These are phyloP conservation scores for Saccharomyces hybrid DNA, from an alignment of 1,139 yeast genomes.

Conservation along the genomic window DNA sequence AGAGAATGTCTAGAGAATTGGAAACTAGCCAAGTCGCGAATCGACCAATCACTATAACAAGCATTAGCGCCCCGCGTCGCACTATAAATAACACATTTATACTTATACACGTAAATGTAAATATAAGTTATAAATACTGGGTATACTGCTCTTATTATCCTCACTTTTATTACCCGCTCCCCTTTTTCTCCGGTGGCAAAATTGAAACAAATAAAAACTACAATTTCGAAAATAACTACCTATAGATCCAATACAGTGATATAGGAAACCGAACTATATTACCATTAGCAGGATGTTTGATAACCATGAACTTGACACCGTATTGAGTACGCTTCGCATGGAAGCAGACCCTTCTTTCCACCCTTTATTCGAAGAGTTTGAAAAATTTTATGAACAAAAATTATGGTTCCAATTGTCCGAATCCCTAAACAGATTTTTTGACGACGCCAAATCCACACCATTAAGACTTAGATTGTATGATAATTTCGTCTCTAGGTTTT, in stretches of 20 bases:
- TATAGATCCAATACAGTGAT: background rate
- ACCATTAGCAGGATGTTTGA: background rate
- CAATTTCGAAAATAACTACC: too few relatives aligned
- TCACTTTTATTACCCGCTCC: background rate
- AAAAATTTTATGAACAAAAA: conserved; percentile 81
- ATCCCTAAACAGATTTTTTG: conserved; percentile 55
- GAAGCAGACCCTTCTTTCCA: conserved; percentile 57
- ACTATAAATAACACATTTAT: background rate
- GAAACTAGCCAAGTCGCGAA: conserved; percentile 20
- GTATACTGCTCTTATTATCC: background rate
- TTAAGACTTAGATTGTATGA: conserved; percentile 63
- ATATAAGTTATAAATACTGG: too few relatives aligned
- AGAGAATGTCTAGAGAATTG: conserved; percentile 33
- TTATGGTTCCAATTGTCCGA: conserved; percentile 75
- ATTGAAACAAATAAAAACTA: background rate
- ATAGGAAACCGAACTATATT: background rate
- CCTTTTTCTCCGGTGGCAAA: background rate
- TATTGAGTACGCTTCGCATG: conserved; percentile 61
- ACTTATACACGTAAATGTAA: background rate
- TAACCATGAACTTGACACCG: conserved; percentile 37
- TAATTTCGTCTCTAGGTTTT: conserved; percentile 60
- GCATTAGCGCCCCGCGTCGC: background rate
- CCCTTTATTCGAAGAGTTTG: conserved; percentile 63
- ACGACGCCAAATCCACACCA: conserved; percentile 42
- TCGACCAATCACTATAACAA: background rate